Conservation (phyloP, 768 basidiomycete genomes). For the Auricularia sp. region DNA sequence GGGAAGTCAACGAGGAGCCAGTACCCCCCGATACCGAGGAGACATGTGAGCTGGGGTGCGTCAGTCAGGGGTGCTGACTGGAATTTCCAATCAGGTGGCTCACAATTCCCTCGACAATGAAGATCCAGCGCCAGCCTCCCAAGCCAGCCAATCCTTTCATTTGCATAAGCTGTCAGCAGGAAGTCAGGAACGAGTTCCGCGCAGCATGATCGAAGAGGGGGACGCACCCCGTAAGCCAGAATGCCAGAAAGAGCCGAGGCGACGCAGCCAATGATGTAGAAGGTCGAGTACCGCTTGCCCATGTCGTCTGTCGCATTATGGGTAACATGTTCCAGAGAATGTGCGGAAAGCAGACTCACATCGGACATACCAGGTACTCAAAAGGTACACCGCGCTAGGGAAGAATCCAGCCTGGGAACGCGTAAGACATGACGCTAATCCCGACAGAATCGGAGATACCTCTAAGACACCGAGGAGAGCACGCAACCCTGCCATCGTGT, state of each 20-base stretch:
- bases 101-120: conserved; percentile 13
- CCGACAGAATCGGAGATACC: not conserved
- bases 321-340: conserved; percentile 12
- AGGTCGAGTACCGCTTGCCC: not conserved
- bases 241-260: conserved; percentile 8
- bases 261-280: conserved; percentile 6
- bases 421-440: no score
- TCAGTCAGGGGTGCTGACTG: no score
- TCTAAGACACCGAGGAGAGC: conserved; percentile 19
- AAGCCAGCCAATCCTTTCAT: conserved; percentile 9
- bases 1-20: conserved; percentile 20
- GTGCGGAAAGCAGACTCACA: conserved; percentile 18
- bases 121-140: conserved; percentile 21
- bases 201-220: not conserved
- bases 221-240: conserved; percentile 6
- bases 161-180: not conserved
- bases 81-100: no score
- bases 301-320: not conserved
- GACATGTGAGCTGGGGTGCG: conserved; percentile 4
- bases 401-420: conserved; percentile 17
- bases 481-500: conserved; percentile 16
- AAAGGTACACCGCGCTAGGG: conserved; percentile 13
- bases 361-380: conserved; percentile 19
- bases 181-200: not conserved
- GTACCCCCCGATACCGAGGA: conserved; percentile 10